These are phyloP conservation scores for Salix suchowensis DNA, from an alignment of 345 rosid species.

Conservation along the genomic window DNA sequence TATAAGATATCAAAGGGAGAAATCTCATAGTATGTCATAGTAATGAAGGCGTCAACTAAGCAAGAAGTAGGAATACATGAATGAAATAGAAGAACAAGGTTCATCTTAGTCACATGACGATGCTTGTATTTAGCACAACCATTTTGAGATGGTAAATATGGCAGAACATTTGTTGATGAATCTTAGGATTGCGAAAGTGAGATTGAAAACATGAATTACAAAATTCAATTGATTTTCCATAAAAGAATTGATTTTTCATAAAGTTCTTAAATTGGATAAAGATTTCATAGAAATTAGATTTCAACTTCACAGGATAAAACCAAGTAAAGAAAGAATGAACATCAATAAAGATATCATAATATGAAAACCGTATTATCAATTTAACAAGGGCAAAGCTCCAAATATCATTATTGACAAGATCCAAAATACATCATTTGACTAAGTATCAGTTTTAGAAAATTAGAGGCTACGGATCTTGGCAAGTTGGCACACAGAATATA, in stretches of 20 bases:
- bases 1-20: not conserved
- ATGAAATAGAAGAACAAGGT: not conserved
- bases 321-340: not conserved
- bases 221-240: not conserved
- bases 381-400: not conserved
- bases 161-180: not conserved
- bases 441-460: not conserved
- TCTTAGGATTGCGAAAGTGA: not conserved
- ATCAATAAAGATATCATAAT: not conserved
- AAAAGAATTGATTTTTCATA: not conserved
- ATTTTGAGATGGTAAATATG: not conserved
- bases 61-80: not conserved
- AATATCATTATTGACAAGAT: not conserved
- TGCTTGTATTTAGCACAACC: not conserved
- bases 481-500: slow-evolving; percentile 6
- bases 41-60: too few relatives aligned
- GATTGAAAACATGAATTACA: not conserved
- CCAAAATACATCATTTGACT: not conserved
- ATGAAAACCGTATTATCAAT: not conserved
- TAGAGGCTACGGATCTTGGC: slow-evolving; percentile 1
- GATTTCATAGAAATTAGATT: not conserved
- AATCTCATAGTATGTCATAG: too few relatives aligned
- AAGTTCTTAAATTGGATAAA: not conserved
- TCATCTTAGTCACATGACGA: not conserved
- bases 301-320: not conserved